Percentiles rank a stretch among this genome's conserved stretches.
Evolutionary conservation across 177 flowering plant genomes (phyloP).

Genomic region (Telopea speciosissima): DNA sequence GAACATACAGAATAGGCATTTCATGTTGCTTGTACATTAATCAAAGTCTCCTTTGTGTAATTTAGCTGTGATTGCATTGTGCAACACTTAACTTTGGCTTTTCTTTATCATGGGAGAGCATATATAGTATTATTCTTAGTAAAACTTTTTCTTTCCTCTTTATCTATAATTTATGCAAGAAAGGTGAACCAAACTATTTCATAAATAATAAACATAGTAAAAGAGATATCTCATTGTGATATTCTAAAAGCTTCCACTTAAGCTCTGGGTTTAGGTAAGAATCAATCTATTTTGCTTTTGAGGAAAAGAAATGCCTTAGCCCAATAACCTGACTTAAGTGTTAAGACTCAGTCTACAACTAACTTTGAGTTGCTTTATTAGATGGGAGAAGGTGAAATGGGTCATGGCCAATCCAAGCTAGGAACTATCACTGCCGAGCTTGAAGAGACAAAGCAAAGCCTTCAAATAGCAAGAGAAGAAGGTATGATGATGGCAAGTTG

Average conservation of each 20-base stretch:
- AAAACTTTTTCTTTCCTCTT: not conserved
- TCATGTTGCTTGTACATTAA: constrained; percentile 4
- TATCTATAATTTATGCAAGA: too few species aligned
- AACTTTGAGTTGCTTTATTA: not conserved
- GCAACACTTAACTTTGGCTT: not conserved
- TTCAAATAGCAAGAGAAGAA: constrained; percentile 61
- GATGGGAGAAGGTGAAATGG: constrained; percentile 3
- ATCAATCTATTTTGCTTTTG: constrained; percentile 13
- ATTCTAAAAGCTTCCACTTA: not conserved
- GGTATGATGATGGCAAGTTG: constrained; percentile 39
- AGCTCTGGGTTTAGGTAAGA: not conserved
- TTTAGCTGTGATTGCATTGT: not conserved
- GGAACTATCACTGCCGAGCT: constrained; percentile 49
- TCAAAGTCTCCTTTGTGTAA: constrained; percentile 4
- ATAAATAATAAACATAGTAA: too few species aligned
- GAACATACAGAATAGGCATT: too few species aligned
- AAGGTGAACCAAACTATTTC: not conserved
- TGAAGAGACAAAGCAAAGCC: constrained; percentile 69
- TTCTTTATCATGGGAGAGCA: not conserved
- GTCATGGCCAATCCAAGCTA: constrained; percentile 18
- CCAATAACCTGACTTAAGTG: not conserved
- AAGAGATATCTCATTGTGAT: not conserved
- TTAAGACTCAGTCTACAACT: not conserved
- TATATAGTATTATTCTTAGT: not conserved
- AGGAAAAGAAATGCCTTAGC: constrained; percentile 3